phyloP scores from a whole-genome alignment of 139 green algal genomes.

The Bryopsis sp. region DNA sequence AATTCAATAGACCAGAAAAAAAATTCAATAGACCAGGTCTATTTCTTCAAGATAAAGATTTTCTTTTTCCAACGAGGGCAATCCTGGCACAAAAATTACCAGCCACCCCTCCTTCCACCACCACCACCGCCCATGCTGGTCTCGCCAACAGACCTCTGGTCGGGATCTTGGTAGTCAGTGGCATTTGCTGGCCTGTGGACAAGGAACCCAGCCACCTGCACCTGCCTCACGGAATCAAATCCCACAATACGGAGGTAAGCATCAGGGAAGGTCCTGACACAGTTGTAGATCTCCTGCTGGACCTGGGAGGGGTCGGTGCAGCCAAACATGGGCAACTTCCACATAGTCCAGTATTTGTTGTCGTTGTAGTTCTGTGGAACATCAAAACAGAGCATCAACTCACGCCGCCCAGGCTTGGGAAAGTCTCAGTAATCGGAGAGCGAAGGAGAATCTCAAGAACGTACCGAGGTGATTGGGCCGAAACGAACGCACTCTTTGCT shows the following conservation, averaged over 20 bases:
- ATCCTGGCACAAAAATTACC: too few relatives aligned
- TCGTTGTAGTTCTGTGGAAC: constrained; percentile 69
- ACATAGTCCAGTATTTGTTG: constrained; percentile 99
- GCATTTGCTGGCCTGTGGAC: constrained; percentile 40
- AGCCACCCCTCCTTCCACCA: too few relatives aligned
- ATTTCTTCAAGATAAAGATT: too few relatives aligned
- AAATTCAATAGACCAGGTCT: too few relatives aligned
- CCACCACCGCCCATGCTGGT: too few relatives aligned
- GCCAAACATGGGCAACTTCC: constrained; percentile 99
- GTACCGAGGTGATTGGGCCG: constrained; percentile 38
- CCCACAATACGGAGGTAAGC: constrained; percentile 87
- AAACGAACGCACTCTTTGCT: constrained; percentile 55
- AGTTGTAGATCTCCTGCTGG: constrained; percentile 75
- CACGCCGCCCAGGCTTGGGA: not conserved
- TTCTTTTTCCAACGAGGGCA: too few relatives aligned
- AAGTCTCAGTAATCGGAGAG: not conserved
- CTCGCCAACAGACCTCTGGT: too few relatives aligned
- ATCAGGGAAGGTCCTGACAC: constrained; percentile 81
- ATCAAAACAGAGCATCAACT: too few relatives aligned
- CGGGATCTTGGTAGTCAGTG: constrained; percentile 43
- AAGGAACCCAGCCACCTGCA: constrained; percentile 55
- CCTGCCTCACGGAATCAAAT: constrained; percentile 64
- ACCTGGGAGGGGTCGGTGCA: constrained; percentile 89
- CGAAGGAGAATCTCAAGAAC: constrained; percentile 15
- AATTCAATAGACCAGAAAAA: too few relatives aligned